These are phyloP conservation scores for Wickerhamiella australiensis DNA, from an alignment of 805 yeast species.

Conservation along the genomic window DNA sequence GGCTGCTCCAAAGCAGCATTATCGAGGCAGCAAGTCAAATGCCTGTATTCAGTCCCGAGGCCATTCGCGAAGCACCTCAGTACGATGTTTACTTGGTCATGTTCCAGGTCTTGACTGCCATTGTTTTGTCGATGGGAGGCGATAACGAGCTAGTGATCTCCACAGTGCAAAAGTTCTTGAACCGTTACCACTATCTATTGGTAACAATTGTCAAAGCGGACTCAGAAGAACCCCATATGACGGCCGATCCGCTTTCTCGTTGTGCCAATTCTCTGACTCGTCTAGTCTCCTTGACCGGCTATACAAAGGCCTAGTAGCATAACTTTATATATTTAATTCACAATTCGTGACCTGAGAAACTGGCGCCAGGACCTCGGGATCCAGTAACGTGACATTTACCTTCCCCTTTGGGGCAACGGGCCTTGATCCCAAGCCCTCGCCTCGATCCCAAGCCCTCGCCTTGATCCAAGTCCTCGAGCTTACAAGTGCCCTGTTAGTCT, in stretches of 20 bases:
- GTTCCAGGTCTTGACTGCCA: slow-evolving; percentile 57
- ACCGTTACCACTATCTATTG: slow-evolving; percentile 42
- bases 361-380: no score
- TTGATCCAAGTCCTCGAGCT: not conserved
- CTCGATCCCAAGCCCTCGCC: no score
- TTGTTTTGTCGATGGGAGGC: slow-evolving; percentile 65
- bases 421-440: no score
- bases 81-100: slow-evolving; percentile 61
- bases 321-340: not conserved
- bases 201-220: slow-evolving; percentile 55
- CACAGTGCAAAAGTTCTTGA: slow-evolving; percentile 41
- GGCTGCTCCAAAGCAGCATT: slow-evolving; percentile 60
- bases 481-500: no score
- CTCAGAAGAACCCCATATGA: slow-evolving; percentile 23
- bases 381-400: no score
- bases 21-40: slow-evolving; percentile 49
- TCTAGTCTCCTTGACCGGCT: not conserved
- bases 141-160: slow-evolving; percentile 48
- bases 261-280: slow-evolving; percentile 6
- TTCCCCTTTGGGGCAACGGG: not conserved
- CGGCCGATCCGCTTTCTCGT: slow-evolving; percentile 23
- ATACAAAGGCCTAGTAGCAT: slow-evolving; percentile 3
- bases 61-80: slow-evolving; percentile 57
- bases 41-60: slow-evolving; percentile 52
- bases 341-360: no score